Evolutionary conservation across 805 yeast genomes (phyloP).

Genomic region (Wickerhamomyces canadensis): DNA sequence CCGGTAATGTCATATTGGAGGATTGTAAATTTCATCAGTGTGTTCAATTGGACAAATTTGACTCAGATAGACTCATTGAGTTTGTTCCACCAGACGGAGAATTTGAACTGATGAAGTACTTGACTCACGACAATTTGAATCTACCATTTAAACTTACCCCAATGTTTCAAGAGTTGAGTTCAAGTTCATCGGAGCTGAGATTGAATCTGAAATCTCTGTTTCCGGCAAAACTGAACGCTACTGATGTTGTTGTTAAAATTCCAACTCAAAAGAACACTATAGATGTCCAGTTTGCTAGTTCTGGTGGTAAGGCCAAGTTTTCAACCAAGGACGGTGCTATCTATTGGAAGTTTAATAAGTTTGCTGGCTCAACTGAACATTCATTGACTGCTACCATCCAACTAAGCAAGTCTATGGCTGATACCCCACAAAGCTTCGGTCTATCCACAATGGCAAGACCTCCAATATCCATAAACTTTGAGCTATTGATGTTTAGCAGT

Average conservation of each 20-base stretch:
- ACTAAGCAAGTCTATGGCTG: constrained; percentile 19
- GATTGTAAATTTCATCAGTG: constrained; percentile 87
- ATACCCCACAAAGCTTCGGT: constrained; percentile 1
- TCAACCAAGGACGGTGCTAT: constrained; percentile 59
- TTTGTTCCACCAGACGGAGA: constrained; percentile 88
- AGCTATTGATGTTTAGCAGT: constrained; percentile 66
- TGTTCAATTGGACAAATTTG: constrained; percentile 68
- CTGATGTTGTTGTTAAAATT: constrained; percentile 55
- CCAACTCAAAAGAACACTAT: constrained; percentile 66
- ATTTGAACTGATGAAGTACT: constrained; percentile 76
- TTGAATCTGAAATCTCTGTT: constrained; percentile 60
- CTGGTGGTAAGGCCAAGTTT: constrained; percentile 65
- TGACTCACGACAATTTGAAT: constrained; percentile 50
- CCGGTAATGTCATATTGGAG: constrained; percentile 52
- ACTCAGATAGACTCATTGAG: constrained; percentile 54
- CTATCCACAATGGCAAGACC: no score
- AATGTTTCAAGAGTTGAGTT: constrained; percentile 40
- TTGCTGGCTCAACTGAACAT: constrained; percentile 61
- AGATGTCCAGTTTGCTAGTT: constrained; percentile 37
- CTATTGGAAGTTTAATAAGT: constrained; percentile 65
- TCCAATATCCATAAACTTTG: constrained; percentile 67
- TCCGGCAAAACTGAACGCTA: constrained; percentile 53
- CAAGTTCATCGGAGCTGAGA: constrained; percentile 44
- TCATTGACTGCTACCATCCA: constrained; percentile 53
- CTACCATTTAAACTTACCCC: constrained; percentile 70